Conservation (phyloP, 768 basidiomycete species). For the Pisolithus marmoratus region DNA sequence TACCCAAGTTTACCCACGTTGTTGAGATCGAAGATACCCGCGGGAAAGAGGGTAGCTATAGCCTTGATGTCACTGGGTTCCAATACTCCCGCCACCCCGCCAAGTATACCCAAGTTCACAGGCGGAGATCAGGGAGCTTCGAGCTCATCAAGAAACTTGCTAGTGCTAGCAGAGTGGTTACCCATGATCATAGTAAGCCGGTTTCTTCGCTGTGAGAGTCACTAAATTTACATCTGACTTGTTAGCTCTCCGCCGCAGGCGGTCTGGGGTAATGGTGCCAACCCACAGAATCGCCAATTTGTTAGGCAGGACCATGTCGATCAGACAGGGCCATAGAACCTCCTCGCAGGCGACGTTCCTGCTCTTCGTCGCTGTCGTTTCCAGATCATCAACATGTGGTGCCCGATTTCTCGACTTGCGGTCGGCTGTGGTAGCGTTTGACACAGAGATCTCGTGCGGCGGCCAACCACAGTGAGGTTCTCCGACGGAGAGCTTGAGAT, state of each 20-base stretch:
- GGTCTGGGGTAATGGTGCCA: slow-evolving; percentile 30
- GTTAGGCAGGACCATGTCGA: slow-evolving; percentile 40
- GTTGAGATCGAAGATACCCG: slow-evolving; percentile 38
- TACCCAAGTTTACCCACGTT: slow-evolving; percentile 11
- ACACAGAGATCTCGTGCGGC: slow-evolving; percentile 36
- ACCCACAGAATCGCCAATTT: slow-evolving; percentile 39
- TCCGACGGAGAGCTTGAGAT: slow-evolving; percentile 51
- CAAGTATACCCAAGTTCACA: slow-evolving; percentile 26
- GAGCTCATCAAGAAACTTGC: slow-evolving; percentile 35
- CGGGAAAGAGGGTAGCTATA: slow-evolving; percentile 27
- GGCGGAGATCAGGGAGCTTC: slow-evolving; percentile 32
- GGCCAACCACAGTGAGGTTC: slow-evolving; percentile 41
- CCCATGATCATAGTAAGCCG: slow-evolving; percentile 38
- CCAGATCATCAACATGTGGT: slow-evolving; percentile 59
- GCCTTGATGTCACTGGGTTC: slow-evolving; percentile 32
- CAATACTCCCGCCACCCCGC: slow-evolving; percentile 23
- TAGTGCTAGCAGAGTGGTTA: slow-evolving; percentile 32
- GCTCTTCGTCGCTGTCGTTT: slow-evolving; percentile 42
- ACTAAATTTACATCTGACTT: background rate
- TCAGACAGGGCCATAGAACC: slow-evolving; percentile 48
- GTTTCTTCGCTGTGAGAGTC: background rate
- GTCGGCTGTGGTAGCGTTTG: slow-evolving; percentile 43
- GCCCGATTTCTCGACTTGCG: slow-evolving; percentile 45
- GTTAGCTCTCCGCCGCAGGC: slow-evolving; percentile 38
- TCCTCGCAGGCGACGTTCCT: slow-evolving; percentile 40